Percentiles rank a stretch among this genome's conserved stretches.
These are phyloP conservation scores for Phaeotremella skinneri DNA, from an alignment of 768 basidiomycete genomes.

Conservation along the genomic window DNA sequence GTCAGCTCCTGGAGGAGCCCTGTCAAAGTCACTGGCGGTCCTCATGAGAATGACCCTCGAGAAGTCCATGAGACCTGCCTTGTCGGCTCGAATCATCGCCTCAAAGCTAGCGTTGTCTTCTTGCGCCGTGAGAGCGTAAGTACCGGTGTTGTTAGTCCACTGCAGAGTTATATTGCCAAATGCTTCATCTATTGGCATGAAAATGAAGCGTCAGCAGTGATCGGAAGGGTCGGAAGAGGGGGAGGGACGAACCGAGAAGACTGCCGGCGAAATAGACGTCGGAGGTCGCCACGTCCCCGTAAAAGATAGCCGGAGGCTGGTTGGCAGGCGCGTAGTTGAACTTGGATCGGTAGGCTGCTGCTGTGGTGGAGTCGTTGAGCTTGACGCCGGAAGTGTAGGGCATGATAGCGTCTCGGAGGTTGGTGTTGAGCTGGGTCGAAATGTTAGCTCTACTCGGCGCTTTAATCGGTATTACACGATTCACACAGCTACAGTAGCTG, in stretches of 20 bases:
- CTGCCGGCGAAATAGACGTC: constrained; percentile 53
- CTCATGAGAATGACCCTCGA: constrained; percentile 53
- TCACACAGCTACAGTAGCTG: too few species aligned
- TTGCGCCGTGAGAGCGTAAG: constrained; percentile 40
- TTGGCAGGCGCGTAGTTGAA: constrained; percentile 52
- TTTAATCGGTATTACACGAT: too few species aligned
- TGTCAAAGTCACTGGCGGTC: constrained; percentile 38
- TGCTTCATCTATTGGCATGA: constrained; percentile 25
- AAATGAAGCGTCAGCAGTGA: neutral
- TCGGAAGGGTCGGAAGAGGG: neutral
- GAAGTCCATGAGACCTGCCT: constrained; percentile 52
- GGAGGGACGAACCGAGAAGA: constrained; percentile 33
- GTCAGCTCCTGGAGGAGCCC: constrained; percentile 18
- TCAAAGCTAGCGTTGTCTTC: constrained; percentile 56
- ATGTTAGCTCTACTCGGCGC: too few species aligned
- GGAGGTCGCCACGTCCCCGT: constrained; percentile 52
- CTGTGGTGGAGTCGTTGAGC: constrained; percentile 51
- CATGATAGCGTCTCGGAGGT: constrained; percentile 50
- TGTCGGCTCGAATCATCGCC: constrained; percentile 52
- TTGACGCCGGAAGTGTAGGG: constrained; percentile 44
- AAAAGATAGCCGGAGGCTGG: constrained; percentile 49
- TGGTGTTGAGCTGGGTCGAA: constrained; percentile 53
- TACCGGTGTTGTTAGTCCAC: constrained; percentile 46
- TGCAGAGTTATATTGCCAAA: constrained; percentile 54
- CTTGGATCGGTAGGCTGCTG: constrained; percentile 48